Evolutionary conservation across 1,139 yeast species (phyloP).

Genomic region (Sugiyamaella xylanicola): DNA sequence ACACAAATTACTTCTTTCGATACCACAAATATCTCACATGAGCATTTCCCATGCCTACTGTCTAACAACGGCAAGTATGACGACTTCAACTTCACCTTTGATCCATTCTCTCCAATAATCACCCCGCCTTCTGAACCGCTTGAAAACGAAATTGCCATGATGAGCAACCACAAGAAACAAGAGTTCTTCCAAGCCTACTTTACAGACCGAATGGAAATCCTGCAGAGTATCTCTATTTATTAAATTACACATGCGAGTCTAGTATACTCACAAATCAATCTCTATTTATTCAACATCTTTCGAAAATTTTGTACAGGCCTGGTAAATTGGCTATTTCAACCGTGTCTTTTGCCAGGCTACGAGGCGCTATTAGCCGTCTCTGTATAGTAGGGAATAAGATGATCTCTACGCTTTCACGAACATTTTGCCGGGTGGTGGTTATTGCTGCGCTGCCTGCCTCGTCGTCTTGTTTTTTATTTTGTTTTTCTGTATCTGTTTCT

Average conservation of each 20-base stretch:
- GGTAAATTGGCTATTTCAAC: constrained; percentile 91
- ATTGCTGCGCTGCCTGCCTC: constrained; percentile 10
- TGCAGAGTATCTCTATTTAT: constrained; percentile 28
- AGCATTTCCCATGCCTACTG: constrained; percentile 29
- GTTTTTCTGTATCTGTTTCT: constrained; percentile 10
- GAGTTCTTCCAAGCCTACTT: constrained; percentile 36
- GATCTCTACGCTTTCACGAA: constrained; percentile 50
- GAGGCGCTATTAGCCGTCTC: constrained; percentile 66
- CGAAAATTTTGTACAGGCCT: constrained; percentile 87
- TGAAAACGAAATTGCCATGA: constrained; percentile 15
- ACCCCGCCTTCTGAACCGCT: constrained; percentile 19
- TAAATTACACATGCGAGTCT: constrained; percentile 6
- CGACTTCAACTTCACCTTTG: constrained; percentile 18
- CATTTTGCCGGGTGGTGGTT: neutral
- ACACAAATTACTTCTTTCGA: constrained; percentile 34
- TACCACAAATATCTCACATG: constrained; percentile 26
- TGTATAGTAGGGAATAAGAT: constrained; percentile 68
- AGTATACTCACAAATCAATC: constrained; percentile 8
- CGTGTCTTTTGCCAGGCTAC: constrained; percentile 53
- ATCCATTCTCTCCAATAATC: constrained; percentile 19
- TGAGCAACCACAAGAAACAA: constrained; percentile 18
- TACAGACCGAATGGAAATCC: constrained; percentile 36
- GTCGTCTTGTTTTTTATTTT: neutral
- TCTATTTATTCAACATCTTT: constrained; percentile 61
- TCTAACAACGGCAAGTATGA: constrained; percentile 15